Evolutionary conservation across 2,329 filamentous ascomycete genomes (phyloP).

Genomic region (Exophiala oligosperma): DNA sequence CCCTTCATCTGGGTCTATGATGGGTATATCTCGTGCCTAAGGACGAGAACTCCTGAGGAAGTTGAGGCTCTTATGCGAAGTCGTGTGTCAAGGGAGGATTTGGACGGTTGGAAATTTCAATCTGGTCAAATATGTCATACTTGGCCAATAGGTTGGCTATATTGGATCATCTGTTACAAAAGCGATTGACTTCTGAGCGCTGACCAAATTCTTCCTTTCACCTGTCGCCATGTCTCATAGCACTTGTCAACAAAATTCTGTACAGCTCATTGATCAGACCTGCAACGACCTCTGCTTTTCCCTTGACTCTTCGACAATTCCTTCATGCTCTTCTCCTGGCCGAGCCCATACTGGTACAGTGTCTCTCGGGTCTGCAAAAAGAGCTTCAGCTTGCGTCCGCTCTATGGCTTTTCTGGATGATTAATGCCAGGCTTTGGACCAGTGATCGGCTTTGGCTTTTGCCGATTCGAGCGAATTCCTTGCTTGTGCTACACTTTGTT

Average conservation of each 20-base stretch:
- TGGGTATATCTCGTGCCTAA: constrained; percentile 65
- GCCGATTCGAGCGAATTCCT: no score
- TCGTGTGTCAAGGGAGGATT: constrained; percentile 20
- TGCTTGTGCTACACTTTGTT: no score
- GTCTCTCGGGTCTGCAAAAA: background rate
- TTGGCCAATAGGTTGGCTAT: constrained; percentile 27
- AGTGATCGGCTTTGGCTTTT: no score
- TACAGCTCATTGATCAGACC: no score
- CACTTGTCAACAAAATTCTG: no score
- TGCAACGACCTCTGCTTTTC: no score
- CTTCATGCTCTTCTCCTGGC: no score
- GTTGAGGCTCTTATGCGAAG: constrained; percentile 58
- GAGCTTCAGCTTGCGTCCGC: background rate
- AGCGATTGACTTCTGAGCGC: background rate
- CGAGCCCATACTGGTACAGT: background rate
- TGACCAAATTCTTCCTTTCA: no score
- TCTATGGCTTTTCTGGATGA: no score
- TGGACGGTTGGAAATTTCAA: constrained; percentile 27
- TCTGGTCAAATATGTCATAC: constrained; percentile 30
- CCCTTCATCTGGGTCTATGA: constrained; percentile 70
- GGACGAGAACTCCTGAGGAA: constrained; percentile 67
- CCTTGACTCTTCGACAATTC: no score
- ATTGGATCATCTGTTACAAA: constrained; percentile 31
- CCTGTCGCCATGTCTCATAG: no score
- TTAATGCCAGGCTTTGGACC: no score